Base-by-base conservation (phyloP, 2,329 filamentous ascomycete species). In the Beauveria sp. region DNA sequence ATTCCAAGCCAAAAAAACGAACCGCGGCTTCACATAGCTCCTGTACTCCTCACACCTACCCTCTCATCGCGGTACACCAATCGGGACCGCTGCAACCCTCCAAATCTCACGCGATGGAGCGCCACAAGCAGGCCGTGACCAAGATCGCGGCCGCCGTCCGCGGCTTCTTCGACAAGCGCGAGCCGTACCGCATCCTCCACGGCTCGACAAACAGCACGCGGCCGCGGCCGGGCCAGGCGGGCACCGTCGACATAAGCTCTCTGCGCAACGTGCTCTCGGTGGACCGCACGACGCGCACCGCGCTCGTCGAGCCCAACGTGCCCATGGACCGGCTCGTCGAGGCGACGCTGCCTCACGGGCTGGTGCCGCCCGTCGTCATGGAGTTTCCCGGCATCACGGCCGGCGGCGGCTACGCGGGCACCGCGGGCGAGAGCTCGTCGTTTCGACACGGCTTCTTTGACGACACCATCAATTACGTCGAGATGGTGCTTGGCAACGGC, bases 311-410 rank as follows among this genome's bases (percentile, higher is more conserved):
- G 75, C 88, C 88, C 58, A 91, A 91, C 68, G 88, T 90, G 12
- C 82, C 87, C 28, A 90, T 91, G 88, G 88, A 91, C 73, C 75
- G 78, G 0, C 81, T 91, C 20, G 86, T 90, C 56, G 83, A 86
- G 68, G 77, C 79, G 28, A 90, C 87, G 1, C 76, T 91, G 46
- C 76, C 76, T n/a, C 77, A 88, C 68, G 85, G 84, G 28, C 79
- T 90, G 3, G 79, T 90, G 3, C 88, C 88, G 0, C 87, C 86
- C 2, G 85, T 91, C 3, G 87, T 90, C 26, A 89, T 89, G 85
- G 88, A 90, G 71, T 91, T 90, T 67, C 88, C 87, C 0, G 88
- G 88, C 40, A 91, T 91, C 72, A 91, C 88, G 0, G 86, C 84
- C 2, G 88, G 88, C 26, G 88, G 88, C 45, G 88, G 87, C 4